Conservation (phyloP, 176 grass and related monocot species). For the Carex pumila region DNA sequence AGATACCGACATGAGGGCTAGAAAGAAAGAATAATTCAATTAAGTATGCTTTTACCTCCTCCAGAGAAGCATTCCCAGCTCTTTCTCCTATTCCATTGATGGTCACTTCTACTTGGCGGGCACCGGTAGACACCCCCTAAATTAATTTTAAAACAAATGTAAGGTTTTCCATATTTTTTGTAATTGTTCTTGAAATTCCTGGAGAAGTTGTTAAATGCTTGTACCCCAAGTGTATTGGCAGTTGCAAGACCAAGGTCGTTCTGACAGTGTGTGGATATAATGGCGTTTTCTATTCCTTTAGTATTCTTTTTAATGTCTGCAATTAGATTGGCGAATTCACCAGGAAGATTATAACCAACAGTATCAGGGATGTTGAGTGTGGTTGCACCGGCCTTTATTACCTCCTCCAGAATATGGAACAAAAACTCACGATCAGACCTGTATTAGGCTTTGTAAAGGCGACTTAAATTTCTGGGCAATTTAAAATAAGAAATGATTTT, state of each 20-base stretch:
- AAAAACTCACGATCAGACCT: slow-evolving; percentile 81
- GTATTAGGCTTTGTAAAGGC: slow-evolving; percentile 5
- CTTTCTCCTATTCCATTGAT: slow-evolving; percentile 95
- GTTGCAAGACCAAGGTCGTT: slow-evolving; percentile 94
- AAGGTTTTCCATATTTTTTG: background rate
- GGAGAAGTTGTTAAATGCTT: slow-evolving; percentile 3
- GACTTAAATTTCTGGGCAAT: background rate
- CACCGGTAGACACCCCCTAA: slow-evolving; percentile 74
- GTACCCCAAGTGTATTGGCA: slow-evolving; percentile 80
- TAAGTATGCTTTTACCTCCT: slow-evolving; percentile 51
- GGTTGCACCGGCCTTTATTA: slow-evolving; percentile 86
- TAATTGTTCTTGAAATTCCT: background rate
- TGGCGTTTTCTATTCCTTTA: slow-evolving; percentile 70
- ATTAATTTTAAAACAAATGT: slow-evolving; percentile 37
- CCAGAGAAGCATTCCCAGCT: slow-evolving; percentile 97
- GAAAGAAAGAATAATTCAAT: background rate
- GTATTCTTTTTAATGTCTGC: slow-evolving; percentile 86
- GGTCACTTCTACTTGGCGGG: slow-evolving; percentile 88
- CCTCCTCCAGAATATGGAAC: slow-evolving; percentile 79
- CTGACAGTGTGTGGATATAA: slow-evolving; percentile 94
- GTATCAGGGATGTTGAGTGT: slow-evolving; percentile 94
- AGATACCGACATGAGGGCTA: background rate
- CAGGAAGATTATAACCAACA: slow-evolving; percentile 73
- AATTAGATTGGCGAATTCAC: slow-evolving; percentile 80
- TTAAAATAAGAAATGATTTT: background rate